A percentile compares a stretch with the other conserved stretches of the same genome.
Evolutionary conservation across 2,329 filamentous ascomycete species (phyloP).

Genomic region (Colletotrichum filicis): DNA sequence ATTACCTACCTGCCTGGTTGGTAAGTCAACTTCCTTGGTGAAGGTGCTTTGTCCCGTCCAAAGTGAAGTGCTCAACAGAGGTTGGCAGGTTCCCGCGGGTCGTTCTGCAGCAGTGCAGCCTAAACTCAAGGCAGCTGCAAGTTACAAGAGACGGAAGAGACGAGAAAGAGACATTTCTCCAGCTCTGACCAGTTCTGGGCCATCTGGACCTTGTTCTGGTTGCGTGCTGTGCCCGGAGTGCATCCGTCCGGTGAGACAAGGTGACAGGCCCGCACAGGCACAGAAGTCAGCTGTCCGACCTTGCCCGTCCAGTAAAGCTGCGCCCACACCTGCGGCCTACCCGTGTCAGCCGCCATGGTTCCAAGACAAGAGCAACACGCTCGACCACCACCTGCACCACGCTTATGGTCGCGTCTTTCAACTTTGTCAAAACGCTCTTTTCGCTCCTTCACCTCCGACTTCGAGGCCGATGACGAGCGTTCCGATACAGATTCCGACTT

Average conservation of each 20-base stretch:
- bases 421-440: conserved; percentile 66
- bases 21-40: neutral
- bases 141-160: neutral
- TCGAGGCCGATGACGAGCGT: conserved; percentile 77
- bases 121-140: neutral
- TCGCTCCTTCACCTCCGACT: conserved; percentile 70
- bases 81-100: neutral
- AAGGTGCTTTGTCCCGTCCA: neutral
- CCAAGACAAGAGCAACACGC: conserved; percentile 35
- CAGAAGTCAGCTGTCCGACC: conserved; percentile 14
- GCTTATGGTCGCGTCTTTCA: conserved; percentile 62
- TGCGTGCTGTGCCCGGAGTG: conserved; percentile 26
- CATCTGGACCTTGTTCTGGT: neutral
- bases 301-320: conserved; percentile 23
- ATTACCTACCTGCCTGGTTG: neutral
- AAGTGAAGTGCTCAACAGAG: conserved; percentile 1
- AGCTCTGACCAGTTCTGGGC: neutral
- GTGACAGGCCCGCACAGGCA: conserved; percentile 3
- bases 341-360: conserved; percentile 29
- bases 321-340: neutral
- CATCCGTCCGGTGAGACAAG: conserved; percentile 9
- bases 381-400: conserved; percentile 54
- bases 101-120: neutral
- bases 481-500: conserved; percentile 55
- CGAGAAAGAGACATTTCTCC: neutral